Base-by-base conservation (phyloP, 2,329 filamentous ascomycete species). In the Talaromyces atroroseus region DNA sequence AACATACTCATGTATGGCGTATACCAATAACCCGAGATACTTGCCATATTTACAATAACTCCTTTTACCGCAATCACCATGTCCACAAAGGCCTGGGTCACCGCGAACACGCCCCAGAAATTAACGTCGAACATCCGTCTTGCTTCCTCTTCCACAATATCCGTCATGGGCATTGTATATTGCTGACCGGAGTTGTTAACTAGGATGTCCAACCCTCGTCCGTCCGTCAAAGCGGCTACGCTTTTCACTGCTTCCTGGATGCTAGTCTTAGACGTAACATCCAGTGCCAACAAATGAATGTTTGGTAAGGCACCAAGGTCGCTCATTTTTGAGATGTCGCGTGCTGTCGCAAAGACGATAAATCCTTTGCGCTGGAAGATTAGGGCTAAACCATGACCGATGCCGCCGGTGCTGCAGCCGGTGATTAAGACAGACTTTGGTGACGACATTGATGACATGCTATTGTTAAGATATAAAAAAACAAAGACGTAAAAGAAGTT, bases 331-430 rank as follows among this genome's bases (percentile, higher is more conserved):
- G 18, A 14, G 3, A 44, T 10, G 10, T 44, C 20, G 40, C 40
- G 40, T 7, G 40, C 40, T 21, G 40, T 44, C 11, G 40, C 40
- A 44, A 44, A 44, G 10, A 29, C 36, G 1, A 26, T 29, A 16
- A 51, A 51, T 21, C 49, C 49, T 51, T 29, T 42, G 23, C n/a
- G 49, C 8, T 51, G 49, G 49, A 51, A 51, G n/a, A 36, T 51
- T 40, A 51, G 49, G 49, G 49, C 49, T 51, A 51, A 16, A 18
- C 32, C 49, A 26, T 51, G 49, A 16, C 49, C 49, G 36, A 51
- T 51, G 49, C 49, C 36, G 11, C 49, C 49, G 36, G 49, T 7
- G 34, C 49, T 51, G 34, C 34, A 51, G 34, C 49, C 49, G 16
- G 49, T 51, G 49, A 51, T 51, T 7, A 51, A 26, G 21, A 51